A percentile compares a stretch with the other conserved stretches of the same genome.
Evolutionary conservation across 495 filamentous ascomycete species (phyloP).

Genomic region (Daldinia vernicosa): DNA sequence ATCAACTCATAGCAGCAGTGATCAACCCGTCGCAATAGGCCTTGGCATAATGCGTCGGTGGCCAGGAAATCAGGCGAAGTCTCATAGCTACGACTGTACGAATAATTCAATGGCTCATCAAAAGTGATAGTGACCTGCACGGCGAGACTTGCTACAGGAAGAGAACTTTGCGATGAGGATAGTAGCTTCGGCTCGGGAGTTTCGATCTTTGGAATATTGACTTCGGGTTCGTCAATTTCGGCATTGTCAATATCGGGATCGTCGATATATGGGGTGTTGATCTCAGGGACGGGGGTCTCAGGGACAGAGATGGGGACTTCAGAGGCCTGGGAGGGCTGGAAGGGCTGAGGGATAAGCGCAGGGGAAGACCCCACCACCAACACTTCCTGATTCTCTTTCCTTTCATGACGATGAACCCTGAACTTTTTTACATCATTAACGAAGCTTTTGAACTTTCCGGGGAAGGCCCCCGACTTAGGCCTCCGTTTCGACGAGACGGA

Average conservation of each 20-base stretch:
- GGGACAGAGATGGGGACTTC: not conserved
- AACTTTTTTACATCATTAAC: conserved; percentile 45
- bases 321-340: conserved; percentile 1
- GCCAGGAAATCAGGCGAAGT: conserved; percentile 52
- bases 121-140: conserved; percentile 58
- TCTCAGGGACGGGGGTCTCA: not conserved
- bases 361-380: conserved; percentile 19
- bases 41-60: conserved; percentile 52
- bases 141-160: conserved; percentile 40
- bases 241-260: not conserved
- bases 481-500: conserved; percentile 25
- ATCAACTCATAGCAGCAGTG: conserved; percentile 59
- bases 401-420: conserved; percentile 36
- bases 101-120: conserved; percentile 53
- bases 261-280: conserved; percentile 3
- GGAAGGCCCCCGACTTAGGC: conserved; percentile 34
- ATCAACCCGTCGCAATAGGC: conserved; percentile 56
- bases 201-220: not conserved
- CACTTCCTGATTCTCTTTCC: conserved; percentile 21
- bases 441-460: conserved; percentile 42
- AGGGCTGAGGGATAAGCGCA: conserved; percentile 4
- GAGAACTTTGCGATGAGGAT: conserved; percentile 26
- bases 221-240: not conserved
- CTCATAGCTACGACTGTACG: conserved; percentile 54
- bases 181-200: conserved; percentile 24